phyloP scores from a whole-genome alignment of 2,329 filamentous ascomycete species.

The Cadophora sp. region DNA sequence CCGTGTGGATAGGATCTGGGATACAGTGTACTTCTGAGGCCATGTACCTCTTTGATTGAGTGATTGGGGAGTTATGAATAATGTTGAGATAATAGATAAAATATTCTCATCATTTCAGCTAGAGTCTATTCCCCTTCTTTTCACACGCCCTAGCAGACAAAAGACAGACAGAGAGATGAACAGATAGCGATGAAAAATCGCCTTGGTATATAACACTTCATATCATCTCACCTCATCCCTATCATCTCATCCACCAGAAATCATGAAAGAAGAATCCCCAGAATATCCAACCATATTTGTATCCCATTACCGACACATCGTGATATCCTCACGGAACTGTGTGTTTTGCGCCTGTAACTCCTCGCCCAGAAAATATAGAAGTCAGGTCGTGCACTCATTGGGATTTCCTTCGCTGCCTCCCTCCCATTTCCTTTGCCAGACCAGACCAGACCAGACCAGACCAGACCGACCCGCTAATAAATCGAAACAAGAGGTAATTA shows the following conservation, averaged over 20 bases:
- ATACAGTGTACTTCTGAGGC: neutral
- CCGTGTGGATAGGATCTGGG: too few species aligned
- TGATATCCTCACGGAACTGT: neutral
- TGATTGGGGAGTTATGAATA: too few species aligned
- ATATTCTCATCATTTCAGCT: neutral
- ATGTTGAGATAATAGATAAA: neutral
- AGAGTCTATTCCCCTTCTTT: neutral
- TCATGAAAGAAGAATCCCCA: neutral
- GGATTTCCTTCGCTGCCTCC: neutral
- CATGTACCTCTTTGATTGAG: too few species aligned
- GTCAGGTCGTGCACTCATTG: conserved; percentile 8
- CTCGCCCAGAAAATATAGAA: conserved; percentile 9
- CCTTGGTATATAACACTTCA: conserved; percentile 23
- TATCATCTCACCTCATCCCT: neutral
- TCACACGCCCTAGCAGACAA: neutral
- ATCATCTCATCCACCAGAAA: neutral
- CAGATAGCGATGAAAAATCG: neutral
- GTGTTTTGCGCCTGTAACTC: conserved; percentile 15
- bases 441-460: neutral
- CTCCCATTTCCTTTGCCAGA: neutral
- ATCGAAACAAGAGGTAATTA: conserved; percentile 4
- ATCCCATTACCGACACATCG: neutral
- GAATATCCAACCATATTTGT: neutral
- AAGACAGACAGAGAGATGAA: too few species aligned
- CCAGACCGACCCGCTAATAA: conserved; percentile 5